These are phyloP conservation scores for Cucumis sativus DNA, from an alignment of 306 rosid genomes.

Conservation along the genomic window Cucumber_9930_V3 NC_026656.2:13833501-13834000, in stretches of 20 bases:
- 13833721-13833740: constrained; percentile 54
- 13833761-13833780: constrained; percentile 67
- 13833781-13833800: constrained; percentile 96
- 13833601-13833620: constrained; percentile 93
- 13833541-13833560: constrained; percentile 87
- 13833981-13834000: constrained; percentile 62
- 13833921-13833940: constrained; percentile 56
- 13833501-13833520: constrained; percentile 85
- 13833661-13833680: constrained; percentile 86
- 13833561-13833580: constrained; percentile 96
- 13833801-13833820: constrained; percentile 88
- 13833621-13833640: constrained; percentile 82
- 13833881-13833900: constrained; percentile 61
- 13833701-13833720: constrained; percentile 98
- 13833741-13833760: constrained; percentile 64
- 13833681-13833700: constrained; percentile 85
- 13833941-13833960: constrained; percentile 47
- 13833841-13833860: constrained; percentile 64
- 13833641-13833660: constrained; percentile 85
- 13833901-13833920: constrained; percentile 87
- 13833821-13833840: constrained; percentile 66
- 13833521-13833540: constrained; percentile 93
- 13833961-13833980: constrained; percentile 79
- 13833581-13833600: constrained; percentile 97
- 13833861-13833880: constrained; percentile 61